Evolutionary conservation across 106 monocot species (phyloP), one percentile per base, ranked within the genome.

Genomic region (Phalaenopsis equestris): DNA sequence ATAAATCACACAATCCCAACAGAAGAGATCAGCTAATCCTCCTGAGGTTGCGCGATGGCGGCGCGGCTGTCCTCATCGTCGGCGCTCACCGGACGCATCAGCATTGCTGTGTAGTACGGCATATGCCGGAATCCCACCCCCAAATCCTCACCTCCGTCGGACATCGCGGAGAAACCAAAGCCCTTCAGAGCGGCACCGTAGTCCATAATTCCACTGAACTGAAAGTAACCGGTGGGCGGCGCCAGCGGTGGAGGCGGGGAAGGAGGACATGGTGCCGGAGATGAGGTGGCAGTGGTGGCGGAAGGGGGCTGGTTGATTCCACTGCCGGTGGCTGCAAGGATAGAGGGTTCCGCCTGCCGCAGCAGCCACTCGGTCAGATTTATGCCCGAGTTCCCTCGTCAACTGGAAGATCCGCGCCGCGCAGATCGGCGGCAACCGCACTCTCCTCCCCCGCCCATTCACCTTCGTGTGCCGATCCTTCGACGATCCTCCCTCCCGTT

Each of bases 321-420:
- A 41, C 76, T 61, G 21, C 83, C 77, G n/a, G 86, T 81, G 55
- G 79, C 84, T 47, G 84, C 87, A 23, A 84, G 24, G 64, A 87
- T 87, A 38, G 87, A 84, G 36, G 87, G 87, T 67, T 87, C 82
- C 16, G 87, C 87, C n/a, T 87, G 87, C 19, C 80, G 85, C 15
- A 88, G 87, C 17, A 88, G 84, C 88, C 88, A 88, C 85, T 85
- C 85, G 73, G 24, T 88, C 88, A 23, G 88, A 72, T 10, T 77
- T 78, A 76, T 87, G 84, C 16, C 84, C 84, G 46, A 87, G 84
- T 65, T 87, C 87, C 74, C 84, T 67, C 23, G 87, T 88, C 19
- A 88, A 58, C 77, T 88, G 88, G 82, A 85, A 88, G 56, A 88
- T 75, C 57, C 88, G 57, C 2, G 88, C 88, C 3, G 85, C 88